A percentile compares a stretch with the other conserved stretches of the same genome.
Evolutionary conservation across 2,329 filamentous ascomycete species (phyloP).

Genomic region (Elsinoe batatas): DNA sequence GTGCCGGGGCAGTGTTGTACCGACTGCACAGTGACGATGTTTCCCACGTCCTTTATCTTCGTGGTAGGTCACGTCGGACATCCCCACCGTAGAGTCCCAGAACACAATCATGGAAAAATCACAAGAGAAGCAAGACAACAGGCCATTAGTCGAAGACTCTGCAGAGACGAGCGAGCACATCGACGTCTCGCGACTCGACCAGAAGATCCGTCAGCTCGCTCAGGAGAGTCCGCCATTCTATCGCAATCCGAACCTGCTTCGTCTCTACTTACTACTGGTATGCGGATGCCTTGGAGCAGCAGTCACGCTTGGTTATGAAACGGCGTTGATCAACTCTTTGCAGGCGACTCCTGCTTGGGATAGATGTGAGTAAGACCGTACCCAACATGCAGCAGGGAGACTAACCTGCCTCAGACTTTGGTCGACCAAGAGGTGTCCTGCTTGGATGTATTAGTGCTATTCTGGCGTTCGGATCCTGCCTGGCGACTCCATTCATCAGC

Average conservation of each 20-base stretch:
- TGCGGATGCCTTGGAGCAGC: background rate
- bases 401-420: background rate
- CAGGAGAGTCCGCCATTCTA: background rate
- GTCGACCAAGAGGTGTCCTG: background rate
- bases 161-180: background rate
- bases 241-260: background rate
- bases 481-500: background rate
- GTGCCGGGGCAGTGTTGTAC: background rate
- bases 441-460: background rate
- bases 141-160: background rate
- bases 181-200: background rate
- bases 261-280: background rate
- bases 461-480: background rate
- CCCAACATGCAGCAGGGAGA: background rate
- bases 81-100: too few relatives aligned
- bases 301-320: background rate
- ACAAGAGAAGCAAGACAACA: background rate
- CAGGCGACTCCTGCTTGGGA: background rate
- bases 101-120: too few relatives aligned
- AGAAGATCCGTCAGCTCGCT: background rate
- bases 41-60: too few relatives aligned
- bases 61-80: too few relatives aligned
- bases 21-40: background rate
- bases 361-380: background rate
- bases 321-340: background rate